Base-by-base conservation (phyloP, 2,329 filamentous ascomycete species). In the Trichoderma sp. region DNA sequence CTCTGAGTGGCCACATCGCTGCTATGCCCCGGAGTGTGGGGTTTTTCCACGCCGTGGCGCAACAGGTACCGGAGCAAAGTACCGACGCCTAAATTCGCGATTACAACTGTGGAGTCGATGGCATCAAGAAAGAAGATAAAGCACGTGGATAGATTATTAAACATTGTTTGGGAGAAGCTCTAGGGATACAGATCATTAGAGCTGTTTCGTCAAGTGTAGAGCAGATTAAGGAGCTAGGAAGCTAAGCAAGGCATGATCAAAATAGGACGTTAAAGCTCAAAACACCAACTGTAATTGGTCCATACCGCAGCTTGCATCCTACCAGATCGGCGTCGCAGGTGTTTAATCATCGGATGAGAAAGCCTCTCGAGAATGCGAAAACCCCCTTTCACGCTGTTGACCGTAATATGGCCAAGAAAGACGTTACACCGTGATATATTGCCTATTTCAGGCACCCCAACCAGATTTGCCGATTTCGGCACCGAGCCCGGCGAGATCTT, bases 391-490 rank as follows among this genome's bases (percentile, higher is more conserved):
- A 21, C 13, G 37, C 14, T 49, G 34, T 51, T 24, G 30, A 32
- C 39, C 24, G 21, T 39, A 66, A 66, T 51, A 66, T 37, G 39
- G 24, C 52, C 14, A 56, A 21, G 13, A 59, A 46, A 10, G 13
- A 21, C 28, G 63, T 26, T 59, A 21, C 28, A 32, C 5, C 39
- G 63, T 59, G 63, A 66, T 51, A 43, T n/a, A 37, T 34, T 59
- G 16, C 60, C 43, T 60, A 18, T 59, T 69, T 24, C 28, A 30
- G 55, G 11, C 28, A 43, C 56, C 54, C 54, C 13, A 8, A 13
- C 14, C 24, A 7, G 10, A 30, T 58, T 70, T 70, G 72, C 73
- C 73, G 72, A 74, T 30, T 32, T 74, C 73, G 73, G 73, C 71
- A 71, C 73, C 73, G 73, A 74, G n/a, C 6, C 13, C 70, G 71